phyloP scores from a whole-genome alignment of 208 protist genomes.

The Acanthamoeba lenticulata region DNA sequence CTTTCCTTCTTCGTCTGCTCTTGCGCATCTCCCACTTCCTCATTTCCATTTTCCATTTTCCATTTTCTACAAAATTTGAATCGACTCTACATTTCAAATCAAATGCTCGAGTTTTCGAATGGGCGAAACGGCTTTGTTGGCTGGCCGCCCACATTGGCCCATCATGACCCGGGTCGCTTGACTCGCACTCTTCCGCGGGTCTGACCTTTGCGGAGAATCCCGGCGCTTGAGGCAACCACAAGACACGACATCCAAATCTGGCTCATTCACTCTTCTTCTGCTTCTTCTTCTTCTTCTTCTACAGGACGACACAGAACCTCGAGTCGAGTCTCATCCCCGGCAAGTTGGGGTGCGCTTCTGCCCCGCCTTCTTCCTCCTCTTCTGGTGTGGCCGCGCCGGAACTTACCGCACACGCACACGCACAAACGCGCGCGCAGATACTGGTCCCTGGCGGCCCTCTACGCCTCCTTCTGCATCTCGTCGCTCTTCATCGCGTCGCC shows the following conservation, averaged over 20 bases:
- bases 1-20: too few species aligned
- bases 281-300: background rate
- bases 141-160: too few species aligned
- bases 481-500: slow-evolving; percentile 35
- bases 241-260: too few species aligned
- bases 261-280: background rate
- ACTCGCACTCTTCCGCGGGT: too few species aligned
- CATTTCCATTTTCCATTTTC: background rate
- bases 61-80: background rate
- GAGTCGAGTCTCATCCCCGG: slow-evolving; percentile 4
- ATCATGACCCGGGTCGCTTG: too few species aligned
- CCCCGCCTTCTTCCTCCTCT: background rate
- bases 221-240: too few species aligned
- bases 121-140: too few species aligned
- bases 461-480: slow-evolving; percentile 51
- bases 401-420: too few species aligned
- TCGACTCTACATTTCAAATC: background rate
- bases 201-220: too few species aligned
- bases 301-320: slow-evolving; percentile 46
- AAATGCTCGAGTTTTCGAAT: background rate
- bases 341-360: background rate
- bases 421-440: background rate
- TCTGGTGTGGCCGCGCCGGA: too few species aligned
- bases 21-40: too few species aligned
- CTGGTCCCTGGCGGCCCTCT: slow-evolving; percentile 18